Evolutionary conservation across 768 basidiomycete genomes (phyloP).

Genomic region (Sporobolomyces phaffii): DNA sequence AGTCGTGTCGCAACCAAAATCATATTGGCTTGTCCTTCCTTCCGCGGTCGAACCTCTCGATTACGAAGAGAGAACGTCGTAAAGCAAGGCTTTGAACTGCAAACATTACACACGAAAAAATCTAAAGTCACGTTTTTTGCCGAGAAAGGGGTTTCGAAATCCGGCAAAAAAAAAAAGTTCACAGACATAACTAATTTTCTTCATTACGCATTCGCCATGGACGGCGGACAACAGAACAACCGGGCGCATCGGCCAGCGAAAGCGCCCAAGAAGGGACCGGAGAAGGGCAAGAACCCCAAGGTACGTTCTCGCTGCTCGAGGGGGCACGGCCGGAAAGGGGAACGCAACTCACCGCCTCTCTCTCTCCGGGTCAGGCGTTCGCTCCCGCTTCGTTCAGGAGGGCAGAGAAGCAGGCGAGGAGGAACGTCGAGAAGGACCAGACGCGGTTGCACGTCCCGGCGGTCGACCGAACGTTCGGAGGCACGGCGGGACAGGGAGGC

Average conservation of each 20-base stretch:
- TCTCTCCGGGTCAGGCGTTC: constrained; percentile 60
- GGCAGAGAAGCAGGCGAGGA: constrained; percentile 79
- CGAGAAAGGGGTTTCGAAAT: too few species aligned
- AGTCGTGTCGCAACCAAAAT: too few species aligned
- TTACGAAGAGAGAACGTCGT: too few species aligned
- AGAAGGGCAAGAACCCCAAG: constrained; percentile 83
- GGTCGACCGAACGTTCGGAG: constrained; percentile 78
- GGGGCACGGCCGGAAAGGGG: not conserved
- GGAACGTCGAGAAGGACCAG: constrained; percentile 89
- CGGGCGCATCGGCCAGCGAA: constrained; percentile 73
- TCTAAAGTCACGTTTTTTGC: too few species aligned
- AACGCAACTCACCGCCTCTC: not conserved
- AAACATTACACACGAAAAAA: too few species aligned
- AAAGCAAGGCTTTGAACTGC: too few species aligned
- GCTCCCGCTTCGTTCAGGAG: constrained; percentile 73
- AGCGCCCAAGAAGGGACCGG: constrained; percentile 59
- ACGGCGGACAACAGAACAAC: constrained; percentile 62
- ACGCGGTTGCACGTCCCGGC: constrained; percentile 91
- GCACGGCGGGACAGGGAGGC: constrained; percentile 46
- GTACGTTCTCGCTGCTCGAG: constrained; percentile 49
- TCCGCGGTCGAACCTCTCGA: too few species aligned
- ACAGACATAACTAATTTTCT: too few species aligned
- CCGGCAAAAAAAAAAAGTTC: too few species aligned
- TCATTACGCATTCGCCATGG: constrained; percentile 18
- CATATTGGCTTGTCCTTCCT: too few species aligned